phyloP scores from a whole-genome alignment of 768 basidiomycete species.

The Boletus insuetus region DNA sequence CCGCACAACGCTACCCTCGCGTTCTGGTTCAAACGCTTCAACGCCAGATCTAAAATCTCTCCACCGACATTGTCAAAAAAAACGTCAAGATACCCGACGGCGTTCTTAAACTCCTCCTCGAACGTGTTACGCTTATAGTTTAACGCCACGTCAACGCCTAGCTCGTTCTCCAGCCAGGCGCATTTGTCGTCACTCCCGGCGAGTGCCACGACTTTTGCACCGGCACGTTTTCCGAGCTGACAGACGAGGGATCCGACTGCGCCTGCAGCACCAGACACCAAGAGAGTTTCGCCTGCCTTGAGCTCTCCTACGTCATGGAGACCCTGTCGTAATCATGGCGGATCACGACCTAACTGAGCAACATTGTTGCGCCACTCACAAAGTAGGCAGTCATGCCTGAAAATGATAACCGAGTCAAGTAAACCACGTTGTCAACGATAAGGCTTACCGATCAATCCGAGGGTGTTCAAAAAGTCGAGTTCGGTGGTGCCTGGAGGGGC shows the following conservation, averaged over 20 bases:
- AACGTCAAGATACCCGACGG: constrained; percentile 75
- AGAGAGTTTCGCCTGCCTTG: constrained; percentile 80
- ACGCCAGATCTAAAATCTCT: constrained; percentile 76
- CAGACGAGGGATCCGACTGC: constrained; percentile 83
- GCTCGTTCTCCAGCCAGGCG: constrained; percentile 76
- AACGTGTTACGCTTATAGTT: constrained; percentile 86
- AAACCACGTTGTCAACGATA: not conserved
- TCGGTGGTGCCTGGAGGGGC: constrained; percentile 56
- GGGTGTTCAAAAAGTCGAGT: constrained; percentile 78
- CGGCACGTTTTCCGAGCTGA: constrained; percentile 76
- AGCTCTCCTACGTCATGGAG: constrained; percentile 76
- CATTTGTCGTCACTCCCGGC: constrained; percentile 86
- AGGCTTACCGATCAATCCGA: constrained; percentile 70
- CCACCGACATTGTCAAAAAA: constrained; percentile 84
- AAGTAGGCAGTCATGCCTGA: constrained; percentile 88
- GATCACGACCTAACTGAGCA: constrained; percentile 1
- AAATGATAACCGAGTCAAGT: not conserved
- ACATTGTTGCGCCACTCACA: constrained; percentile 39
- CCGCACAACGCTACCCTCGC: constrained; percentile 85
- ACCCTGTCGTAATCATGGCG: constrained; percentile 47
- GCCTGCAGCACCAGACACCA: constrained; percentile 90
- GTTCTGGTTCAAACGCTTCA: constrained; percentile 70
- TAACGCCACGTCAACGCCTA: constrained; percentile 79
- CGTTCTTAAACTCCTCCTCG: constrained; percentile 63
- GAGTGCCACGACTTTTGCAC: constrained; percentile 83